phyloP scores from a whole-genome alignment of 176 grass and related monocot species.

The Aegilops tauschii region DNA sequence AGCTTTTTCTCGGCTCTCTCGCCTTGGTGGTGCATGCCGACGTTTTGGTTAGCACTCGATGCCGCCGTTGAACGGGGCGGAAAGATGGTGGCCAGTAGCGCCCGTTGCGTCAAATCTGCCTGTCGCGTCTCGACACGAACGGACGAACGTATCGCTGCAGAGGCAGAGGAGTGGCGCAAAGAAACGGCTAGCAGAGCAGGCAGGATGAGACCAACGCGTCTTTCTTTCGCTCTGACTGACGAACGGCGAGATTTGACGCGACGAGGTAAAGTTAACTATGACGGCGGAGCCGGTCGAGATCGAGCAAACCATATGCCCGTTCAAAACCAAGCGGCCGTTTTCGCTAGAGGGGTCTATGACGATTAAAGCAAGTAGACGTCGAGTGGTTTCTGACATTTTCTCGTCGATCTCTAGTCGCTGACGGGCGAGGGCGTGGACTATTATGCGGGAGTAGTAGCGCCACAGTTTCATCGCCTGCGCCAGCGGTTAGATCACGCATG shows the following conservation, averaged over 20 bases:
- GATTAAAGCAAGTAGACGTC: too few species aligned
- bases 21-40: too few species aligned
- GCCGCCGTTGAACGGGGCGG: slow-evolving; percentile 28
- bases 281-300: not conserved
- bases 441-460: not conserved
- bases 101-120: not conserved
- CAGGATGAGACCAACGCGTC: slow-evolving; percentile 19
- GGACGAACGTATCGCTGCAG: slow-evolving; percentile 1
- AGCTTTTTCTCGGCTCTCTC: not conserved
- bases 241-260: slow-evolving; percentile 13
- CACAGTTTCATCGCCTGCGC: not conserved
- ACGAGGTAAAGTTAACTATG: not conserved
- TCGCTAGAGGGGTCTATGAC: too few species aligned
- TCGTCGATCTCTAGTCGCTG: not conserved
- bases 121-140: slow-evolving; percentile 16
- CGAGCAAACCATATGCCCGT: not conserved
- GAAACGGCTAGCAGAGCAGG: not conserved
- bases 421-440: not conserved
- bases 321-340: not conserved
- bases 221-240: slow-evolving; percentile 31
- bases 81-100: not conserved
- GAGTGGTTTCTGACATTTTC: not conserved
- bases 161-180: not conserved
- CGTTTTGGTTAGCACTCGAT: not conserved
- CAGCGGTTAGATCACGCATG: not conserved